These are phyloP conservation scores for Yamadazyma blattariae DNA, from an alignment of 1,139 yeast genomes.

Conservation along the genomic window DNA sequence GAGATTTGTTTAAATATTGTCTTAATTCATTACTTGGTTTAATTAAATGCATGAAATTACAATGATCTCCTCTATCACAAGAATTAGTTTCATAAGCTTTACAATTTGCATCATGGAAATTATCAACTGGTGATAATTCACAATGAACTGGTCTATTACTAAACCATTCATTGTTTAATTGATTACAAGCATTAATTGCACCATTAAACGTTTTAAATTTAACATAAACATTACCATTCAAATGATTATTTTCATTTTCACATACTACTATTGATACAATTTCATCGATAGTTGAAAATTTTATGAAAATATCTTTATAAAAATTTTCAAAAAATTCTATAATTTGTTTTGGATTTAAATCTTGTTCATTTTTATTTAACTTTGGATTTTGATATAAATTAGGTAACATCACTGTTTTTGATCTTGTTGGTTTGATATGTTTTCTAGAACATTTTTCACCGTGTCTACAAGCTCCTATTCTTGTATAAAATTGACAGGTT, in stretches of 20 bases:
- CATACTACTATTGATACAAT: constrained; percentile 70
- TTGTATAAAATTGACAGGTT: constrained; percentile 60
- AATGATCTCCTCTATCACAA: constrained; percentile 67
- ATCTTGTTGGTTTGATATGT: constrained; percentile 68
- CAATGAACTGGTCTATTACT: constrained; percentile 76
- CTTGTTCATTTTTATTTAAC: constrained; percentile 31
- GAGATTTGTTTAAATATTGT: constrained; percentile 36
- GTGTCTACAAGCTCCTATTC: constrained; percentile 92
- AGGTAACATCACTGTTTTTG: constrained; percentile 65
- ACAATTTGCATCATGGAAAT: constrained; percentile 74
- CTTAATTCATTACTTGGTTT: constrained; percentile 49
- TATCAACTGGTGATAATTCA: constrained; percentile 74
- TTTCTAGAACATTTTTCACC: constrained; percentile 84
- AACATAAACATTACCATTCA: constrained; percentile 83
- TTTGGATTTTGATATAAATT: constrained; percentile 72
- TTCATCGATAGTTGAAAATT: constrained; percentile 63
- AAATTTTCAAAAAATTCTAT: constrained; percentile 60
- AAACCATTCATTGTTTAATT: constrained; percentile 79
- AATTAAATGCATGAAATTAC: constrained; percentile 84
- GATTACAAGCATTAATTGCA: constrained; percentile 60
- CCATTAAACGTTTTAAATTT: constrained; percentile 52
- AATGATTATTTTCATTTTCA: constrained; percentile 76
- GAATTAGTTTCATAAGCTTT: constrained; percentile 58
- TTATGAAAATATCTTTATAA: constrained; percentile 71
- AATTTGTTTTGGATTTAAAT: constrained; percentile 37